Evolutionary conservation across 495 filamentous ascomycete species (phyloP).

Genomic region (Lophium mytilinum): DNA sequence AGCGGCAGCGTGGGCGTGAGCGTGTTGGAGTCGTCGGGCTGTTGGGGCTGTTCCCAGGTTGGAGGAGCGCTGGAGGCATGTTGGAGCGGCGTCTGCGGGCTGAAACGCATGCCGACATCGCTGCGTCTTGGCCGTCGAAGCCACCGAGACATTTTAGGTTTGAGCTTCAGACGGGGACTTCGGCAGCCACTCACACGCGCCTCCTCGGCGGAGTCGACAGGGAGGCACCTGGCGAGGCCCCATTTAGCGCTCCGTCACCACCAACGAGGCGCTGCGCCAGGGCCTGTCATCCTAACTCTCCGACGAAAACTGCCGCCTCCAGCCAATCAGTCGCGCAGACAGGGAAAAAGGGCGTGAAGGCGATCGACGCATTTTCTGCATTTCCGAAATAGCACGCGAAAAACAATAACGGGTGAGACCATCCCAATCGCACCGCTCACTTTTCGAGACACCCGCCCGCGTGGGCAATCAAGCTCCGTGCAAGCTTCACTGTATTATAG

Average conservation of each 20-base stretch:
- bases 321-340: slow-evolving; percentile 16
- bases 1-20: too few relatives aligned
- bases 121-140: slow-evolving; percentile 10
- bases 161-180: slow-evolving; percentile 1
- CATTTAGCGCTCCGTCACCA: slow-evolving; percentile 20
- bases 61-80: background rate
- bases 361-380: slow-evolving; percentile 25
- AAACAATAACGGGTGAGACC: slow-evolving; percentile 18
- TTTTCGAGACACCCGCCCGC: background rate
- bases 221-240: background rate
- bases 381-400: slow-evolving; percentile 26
- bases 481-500: too few relatives aligned
- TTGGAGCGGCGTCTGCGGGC: slow-evolving; percentile 5
- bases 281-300: slow-evolving; percentile 3
- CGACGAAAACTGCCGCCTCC: slow-evolving; percentile 4
- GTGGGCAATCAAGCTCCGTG: too few relatives aligned
- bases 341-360: slow-evolving; percentile 12
- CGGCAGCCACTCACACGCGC: slow-evolving; percentile 14
- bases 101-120: slow-evolving; percentile 22
- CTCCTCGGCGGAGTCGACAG: background rate
- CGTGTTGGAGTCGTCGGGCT: too few relatives aligned
- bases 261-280: slow-evolving; percentile 11
- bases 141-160: slow-evolving; percentile 26
- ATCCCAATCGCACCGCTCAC: slow-evolving; percentile 20
- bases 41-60: too few relatives aligned